Conservation (phyloP, 2,329 filamentous ascomycete genomes). For the Mariannaea sp. region DNA sequence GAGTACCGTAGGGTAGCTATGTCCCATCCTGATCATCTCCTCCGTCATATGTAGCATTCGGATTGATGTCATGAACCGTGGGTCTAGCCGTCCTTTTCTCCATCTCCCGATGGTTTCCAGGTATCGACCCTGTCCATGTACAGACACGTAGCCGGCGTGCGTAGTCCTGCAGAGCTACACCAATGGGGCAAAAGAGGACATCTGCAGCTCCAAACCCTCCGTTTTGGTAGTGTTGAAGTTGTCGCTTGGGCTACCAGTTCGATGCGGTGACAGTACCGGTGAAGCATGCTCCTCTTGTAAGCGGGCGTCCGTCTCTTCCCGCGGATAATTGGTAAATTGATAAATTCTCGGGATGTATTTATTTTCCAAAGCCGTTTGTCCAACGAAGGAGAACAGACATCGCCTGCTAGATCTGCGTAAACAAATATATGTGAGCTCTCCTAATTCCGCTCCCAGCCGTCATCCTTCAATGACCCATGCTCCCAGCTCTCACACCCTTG, state of each 20-base stretch:
- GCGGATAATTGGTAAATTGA: no score
- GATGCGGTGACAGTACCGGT: neutral
- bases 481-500: neutral
- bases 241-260: neutral
- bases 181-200: neutral
- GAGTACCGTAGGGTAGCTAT: no score
- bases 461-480: neutral
- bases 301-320: no score
- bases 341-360: no score
- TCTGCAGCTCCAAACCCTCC: neutral
- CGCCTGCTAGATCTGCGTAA: no score
- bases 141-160: slow-evolving; percentile 11
- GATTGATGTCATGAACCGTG: slow-evolving; percentile 13
- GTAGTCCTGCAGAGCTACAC: neutral
- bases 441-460: neutral
- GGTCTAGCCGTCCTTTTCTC: slow-evolving; percentile 1
- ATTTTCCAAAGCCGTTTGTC: no score
- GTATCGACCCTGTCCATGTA: neutral
- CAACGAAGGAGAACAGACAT: no score
- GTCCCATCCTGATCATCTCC: neutral
- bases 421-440: no score
- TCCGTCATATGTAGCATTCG: neutral
- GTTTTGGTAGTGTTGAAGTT: no score
- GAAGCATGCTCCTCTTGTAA: neutral
- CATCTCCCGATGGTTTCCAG: neutral